Conservation (phyloP, 352 stramenopile species). For the Pythium brachiatum region DNA sequence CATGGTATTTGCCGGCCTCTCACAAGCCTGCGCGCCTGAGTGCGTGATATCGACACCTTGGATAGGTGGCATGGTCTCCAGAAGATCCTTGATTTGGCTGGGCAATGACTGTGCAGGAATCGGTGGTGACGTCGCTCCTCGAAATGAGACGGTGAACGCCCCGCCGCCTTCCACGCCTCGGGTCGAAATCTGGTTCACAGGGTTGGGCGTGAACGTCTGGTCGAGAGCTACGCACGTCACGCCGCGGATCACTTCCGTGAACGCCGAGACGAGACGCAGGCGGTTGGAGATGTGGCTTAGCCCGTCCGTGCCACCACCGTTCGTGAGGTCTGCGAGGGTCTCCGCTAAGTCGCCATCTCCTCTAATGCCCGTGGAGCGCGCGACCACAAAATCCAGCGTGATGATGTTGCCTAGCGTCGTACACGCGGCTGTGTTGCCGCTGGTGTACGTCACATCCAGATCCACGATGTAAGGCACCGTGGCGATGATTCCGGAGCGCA, state of each 20-base stretch:
- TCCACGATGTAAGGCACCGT: constrained; percentile 59
- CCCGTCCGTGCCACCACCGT: constrained; percentile 39
- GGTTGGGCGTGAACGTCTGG: constrained; percentile 41
- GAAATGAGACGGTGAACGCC: constrained; percentile 56
- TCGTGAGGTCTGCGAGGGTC: constrained; percentile 49
- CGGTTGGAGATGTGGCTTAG: constrained; percentile 64
- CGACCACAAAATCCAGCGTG: constrained; percentile 65
- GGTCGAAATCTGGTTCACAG: constrained; percentile 41
- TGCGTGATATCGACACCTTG: constrained; percentile 53
- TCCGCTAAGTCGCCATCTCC: constrained; percentile 57
- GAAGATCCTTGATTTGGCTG: constrained; percentile 28
- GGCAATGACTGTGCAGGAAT: constrained; percentile 50
- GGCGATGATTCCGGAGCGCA: constrained; percentile 42
- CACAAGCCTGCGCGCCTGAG: constrained; percentile 55
- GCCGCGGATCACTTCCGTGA: constrained; percentile 54
- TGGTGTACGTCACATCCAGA: constrained; percentile 51
- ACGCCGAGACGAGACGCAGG: constrained; percentile 46
- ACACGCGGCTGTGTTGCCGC: constrained; percentile 36
- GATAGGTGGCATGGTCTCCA: constrained; percentile 50
- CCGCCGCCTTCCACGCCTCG: constrained; percentile 45
- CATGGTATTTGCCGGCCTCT: constrained; percentile 60
- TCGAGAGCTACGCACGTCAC: constrained; percentile 50
- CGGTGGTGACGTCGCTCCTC: constrained; percentile 55
- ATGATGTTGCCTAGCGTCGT: constrained; percentile 49
- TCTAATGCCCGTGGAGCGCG: constrained; percentile 32